Evolutionary conservation across 306 rosid genomes (phyloP).

Genomic region (Glycyrrhiza uralensis): DNA sequence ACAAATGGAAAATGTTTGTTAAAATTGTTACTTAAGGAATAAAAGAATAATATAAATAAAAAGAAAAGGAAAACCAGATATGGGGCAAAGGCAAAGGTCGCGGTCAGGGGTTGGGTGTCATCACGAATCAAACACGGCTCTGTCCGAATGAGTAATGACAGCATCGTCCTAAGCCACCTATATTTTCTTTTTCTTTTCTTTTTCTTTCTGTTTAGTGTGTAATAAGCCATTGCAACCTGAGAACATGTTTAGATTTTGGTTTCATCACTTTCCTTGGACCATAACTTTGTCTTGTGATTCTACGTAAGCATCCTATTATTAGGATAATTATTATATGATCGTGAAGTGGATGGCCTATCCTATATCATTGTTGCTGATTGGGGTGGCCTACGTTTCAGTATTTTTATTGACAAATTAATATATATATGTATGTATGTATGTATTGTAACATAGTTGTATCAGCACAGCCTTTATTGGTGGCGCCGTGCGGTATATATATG

Average conservation of each 20-base stretch:
- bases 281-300: neutral
- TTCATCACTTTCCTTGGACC: neutral
- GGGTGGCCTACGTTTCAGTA: constrained; percentile 8
- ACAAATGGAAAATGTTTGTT: neutral
- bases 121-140: constrained; percentile 29
- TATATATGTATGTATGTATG: too few relatives aligned
- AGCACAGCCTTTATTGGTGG: neutral
- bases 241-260: neutral
- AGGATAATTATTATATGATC: neutral
- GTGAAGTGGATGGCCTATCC: neutral
- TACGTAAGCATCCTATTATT: constrained; percentile 17
- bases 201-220: neutral
- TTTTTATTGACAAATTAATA: neutral
- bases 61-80: constrained; percentile 9
- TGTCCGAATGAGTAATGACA: constrained; percentile 28
- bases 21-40: neutral
- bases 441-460: too few relatives aligned
- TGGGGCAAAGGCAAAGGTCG: constrained; percentile 32
- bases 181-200: neutral
- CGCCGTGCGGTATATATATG: neutral
- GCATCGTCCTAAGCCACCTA: constrained; percentile 16
- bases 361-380: neutral
- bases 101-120: constrained; percentile 30
- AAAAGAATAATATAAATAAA: neutral
- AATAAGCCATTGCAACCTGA: neutral